Conservation (phyloP, 2,329 filamentous ascomycete species). For the Fusarium oxysporum region DNA sequence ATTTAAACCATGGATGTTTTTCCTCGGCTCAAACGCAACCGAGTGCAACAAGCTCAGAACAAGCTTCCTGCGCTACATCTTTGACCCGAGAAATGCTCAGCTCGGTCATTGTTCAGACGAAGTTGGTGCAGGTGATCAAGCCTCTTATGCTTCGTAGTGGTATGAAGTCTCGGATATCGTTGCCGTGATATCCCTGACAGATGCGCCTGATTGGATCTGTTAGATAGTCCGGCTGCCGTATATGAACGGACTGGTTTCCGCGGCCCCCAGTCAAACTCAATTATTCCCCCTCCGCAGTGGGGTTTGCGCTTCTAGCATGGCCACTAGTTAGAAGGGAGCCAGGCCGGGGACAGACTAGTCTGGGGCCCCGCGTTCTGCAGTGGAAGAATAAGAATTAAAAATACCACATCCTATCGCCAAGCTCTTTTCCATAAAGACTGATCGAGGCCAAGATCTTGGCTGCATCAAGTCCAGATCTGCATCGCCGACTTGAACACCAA, state of each 20-base stretch:
- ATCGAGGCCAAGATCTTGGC: neutral
- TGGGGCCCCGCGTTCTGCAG: neutral
- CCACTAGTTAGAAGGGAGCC: neutral
- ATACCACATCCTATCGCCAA: neutral
- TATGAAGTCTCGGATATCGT: neutral
- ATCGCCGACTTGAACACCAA: no score
- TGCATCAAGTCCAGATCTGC: neutral
- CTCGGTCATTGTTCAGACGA: neutral
- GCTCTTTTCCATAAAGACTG: neutral
- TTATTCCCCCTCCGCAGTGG: neutral
- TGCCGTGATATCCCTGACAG: neutral
- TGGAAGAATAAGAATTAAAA: neutral
- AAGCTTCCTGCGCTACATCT: neutral
- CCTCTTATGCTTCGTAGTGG: neutral
- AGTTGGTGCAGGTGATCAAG: neutral
- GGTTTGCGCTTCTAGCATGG: neutral
- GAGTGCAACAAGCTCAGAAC: neutral
- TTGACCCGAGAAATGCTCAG: neutral
- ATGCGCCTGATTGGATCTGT: neutral
- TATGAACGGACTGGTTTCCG: neutral
- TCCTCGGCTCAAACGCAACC: neutral
- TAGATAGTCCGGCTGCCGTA: fast-evolving
- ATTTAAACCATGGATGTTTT: fast-evolving
- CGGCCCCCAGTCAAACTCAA: neutral
- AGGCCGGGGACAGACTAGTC: neutral